phyloP scores from a whole-genome alignment of 2,329 filamentous ascomycete species.

The Exophiala viscosa region DNA sequence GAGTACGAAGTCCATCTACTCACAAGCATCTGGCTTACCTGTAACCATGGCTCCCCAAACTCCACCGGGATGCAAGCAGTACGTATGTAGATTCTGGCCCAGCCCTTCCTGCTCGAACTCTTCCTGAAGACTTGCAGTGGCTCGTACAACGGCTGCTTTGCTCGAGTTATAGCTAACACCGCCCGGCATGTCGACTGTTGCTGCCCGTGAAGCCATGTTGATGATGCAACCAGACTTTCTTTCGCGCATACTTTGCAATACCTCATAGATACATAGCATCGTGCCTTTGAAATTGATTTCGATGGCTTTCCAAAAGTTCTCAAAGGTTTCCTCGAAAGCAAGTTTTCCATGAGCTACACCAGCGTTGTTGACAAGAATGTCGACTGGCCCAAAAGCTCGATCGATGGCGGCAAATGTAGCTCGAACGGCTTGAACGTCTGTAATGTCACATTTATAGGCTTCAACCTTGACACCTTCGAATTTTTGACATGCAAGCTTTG shows the following conservation, averaged over 20 bases:
- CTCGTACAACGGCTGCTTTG: constrained; percentile 6
- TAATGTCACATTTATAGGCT: constrained; percentile 25
- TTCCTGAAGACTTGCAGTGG: constrained; percentile 3
- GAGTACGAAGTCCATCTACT: background rate
- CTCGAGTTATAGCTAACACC: constrained; percentile 4
- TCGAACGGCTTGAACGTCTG: constrained; percentile 18
- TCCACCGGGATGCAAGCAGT: constrained; percentile 5
- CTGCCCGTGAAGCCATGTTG: constrained; percentile 7
- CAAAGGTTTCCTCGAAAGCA: constrained; percentile 10
- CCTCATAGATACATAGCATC: background rate
- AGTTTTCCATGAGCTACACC: constrained; percentile 24
- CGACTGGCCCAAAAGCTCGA: constrained; percentile 1
- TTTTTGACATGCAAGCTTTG: constrained; percentile 5
- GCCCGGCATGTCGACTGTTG: constrained; percentile 3
- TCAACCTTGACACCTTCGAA: constrained; percentile 13
- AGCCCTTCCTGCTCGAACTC: constrained; percentile 5
- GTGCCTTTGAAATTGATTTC: constrained; percentile 9
- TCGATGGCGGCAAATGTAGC: background rate
- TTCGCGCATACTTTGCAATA: constrained; percentile 5
- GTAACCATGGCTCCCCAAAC: constrained; percentile 6
- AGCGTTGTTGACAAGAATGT: constrained; percentile 30
- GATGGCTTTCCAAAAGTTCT: constrained; percentile 3
- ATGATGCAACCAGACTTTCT: constrained; percentile 5
- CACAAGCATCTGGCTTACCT: background rate
- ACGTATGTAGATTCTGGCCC: constrained; percentile 1